Conservation (phyloP, 2,329 filamentous ascomycete species). For the Daldinia eschscholtzii region DNA sequence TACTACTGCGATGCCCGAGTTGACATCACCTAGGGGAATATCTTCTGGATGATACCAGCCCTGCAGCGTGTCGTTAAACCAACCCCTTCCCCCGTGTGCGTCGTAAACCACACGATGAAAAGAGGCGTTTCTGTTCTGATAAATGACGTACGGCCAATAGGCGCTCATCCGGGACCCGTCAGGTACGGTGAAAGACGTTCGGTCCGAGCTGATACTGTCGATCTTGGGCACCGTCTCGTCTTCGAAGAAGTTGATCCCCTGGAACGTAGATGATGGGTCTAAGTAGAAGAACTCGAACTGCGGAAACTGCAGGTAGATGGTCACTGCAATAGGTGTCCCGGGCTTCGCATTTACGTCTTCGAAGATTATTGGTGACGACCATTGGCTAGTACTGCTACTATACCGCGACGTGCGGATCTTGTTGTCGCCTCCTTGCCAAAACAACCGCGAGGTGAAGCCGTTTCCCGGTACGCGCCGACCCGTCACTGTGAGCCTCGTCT, state of each 20-base stretch:
- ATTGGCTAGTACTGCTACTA: constrained; percentile 27
- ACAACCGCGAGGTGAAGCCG: constrained; percentile 40
- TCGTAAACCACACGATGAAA: constrained; percentile 36
- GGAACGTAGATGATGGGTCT: constrained; percentile 32
- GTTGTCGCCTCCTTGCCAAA: constrained; percentile 43
- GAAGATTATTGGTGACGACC: constrained; percentile 34
- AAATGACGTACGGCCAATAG: constrained; percentile 41
- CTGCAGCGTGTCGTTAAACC: constrained; percentile 36
- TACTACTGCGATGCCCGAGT: constrained; percentile 28
- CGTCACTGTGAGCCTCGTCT: constrained; percentile 33
- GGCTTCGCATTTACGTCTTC: constrained; percentile 30
- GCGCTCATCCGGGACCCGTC: constrained; percentile 22
- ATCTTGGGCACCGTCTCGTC: constrained; percentile 36
- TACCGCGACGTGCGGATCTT: constrained; percentile 40
- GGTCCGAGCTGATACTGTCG: constrained; percentile 32
- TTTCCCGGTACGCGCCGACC: constrained; percentile 35
- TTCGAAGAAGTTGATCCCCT: constrained; percentile 36
- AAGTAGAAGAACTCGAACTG: constrained; percentile 40
- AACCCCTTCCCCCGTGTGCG: constrained; percentile 7
- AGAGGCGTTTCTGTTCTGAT: constrained; percentile 30
- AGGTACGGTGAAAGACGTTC: constrained; percentile 24
- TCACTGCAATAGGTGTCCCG: constrained; percentile 36
- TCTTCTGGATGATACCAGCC: constrained; percentile 22
- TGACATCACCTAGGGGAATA: constrained; percentile 24
- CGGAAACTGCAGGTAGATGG: constrained; percentile 28